These are phyloP conservation scores for Babesia gibsoni DNA, from an alignment of 169 alveolate species.

Conservation along the genomic window DNA sequence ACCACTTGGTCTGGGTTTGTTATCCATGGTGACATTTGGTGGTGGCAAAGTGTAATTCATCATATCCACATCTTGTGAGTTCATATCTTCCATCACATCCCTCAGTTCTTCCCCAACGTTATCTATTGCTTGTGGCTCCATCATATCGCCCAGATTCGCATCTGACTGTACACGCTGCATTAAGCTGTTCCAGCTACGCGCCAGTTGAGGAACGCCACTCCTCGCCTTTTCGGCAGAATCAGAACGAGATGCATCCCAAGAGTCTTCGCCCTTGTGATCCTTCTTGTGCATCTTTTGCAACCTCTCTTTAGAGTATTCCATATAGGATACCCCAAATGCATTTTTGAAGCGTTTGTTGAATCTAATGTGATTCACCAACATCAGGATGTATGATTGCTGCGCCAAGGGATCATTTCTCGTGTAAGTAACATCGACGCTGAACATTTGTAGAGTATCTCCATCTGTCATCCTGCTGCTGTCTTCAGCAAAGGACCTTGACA, in stretches of 20 bases:
- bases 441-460: neutral
- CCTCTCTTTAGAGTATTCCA: neutral
- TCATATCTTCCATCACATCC: neutral
- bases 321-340: slow-evolving; percentile 20
- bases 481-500: neutral
- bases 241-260: neutral
- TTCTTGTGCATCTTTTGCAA: neutral
- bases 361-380: slow-evolving; percentile 30
- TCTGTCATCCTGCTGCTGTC: neutral
- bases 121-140: neutral
- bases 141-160: neutral
- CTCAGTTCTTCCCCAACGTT: neutral
- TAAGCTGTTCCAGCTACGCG: slow-evolving; percentile 9
- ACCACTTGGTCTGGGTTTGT: neutral
- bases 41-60: neutral
- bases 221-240: neutral
- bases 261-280: neutral
- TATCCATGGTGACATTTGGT: neutral
- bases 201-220: neutral
- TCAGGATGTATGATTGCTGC: slow-evolving; percentile 52
- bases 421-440: neutral
- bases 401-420: slow-evolving; percentile 39
- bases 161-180: neutral
- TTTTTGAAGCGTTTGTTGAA: slow-evolving; percentile 48
- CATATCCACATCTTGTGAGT: neutral